Percentiles rank a stretch among this genome's conserved stretches.
Evolutionary conservation across 345 rosid species (phyloP).

Genomic region (Lepidium didymum): DNA sequence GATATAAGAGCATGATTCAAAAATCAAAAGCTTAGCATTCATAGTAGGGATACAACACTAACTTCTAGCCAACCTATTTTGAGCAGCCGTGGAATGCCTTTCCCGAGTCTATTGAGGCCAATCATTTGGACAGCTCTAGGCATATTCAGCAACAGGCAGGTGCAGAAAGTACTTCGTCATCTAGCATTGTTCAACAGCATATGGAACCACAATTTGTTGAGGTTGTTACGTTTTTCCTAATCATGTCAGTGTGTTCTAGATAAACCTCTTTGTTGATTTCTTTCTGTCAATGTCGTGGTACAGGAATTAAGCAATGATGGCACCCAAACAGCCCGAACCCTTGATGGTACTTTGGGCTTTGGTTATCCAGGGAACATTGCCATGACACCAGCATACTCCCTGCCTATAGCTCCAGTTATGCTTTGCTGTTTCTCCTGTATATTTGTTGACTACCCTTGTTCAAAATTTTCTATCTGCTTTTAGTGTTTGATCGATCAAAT

Average conservation of each 20-base stretch:
- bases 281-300: constrained; percentile 18
- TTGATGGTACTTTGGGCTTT: constrained; percentile 28
- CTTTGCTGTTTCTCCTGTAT: constrained; percentile 30
- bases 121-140: constrained; percentile 31
- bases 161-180: constrained; percentile 29
- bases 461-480: background rate
- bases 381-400: constrained; percentile 31
- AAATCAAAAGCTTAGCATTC: background rate
- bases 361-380: constrained; percentile 23
- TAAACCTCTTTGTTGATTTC: constrained; percentile 9
- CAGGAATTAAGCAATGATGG: constrained; percentile 36
- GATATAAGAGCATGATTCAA: constrained; percentile 6
- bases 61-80: constrained; percentile 8
- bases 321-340: constrained; percentile 23
- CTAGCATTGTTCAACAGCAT: constrained; percentile 35
- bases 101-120: constrained; percentile 30
- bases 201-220: constrained; percentile 32
- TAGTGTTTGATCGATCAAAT: background rate
- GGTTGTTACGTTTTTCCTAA: constrained; percentile 33
- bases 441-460: background rate
- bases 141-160: constrained; percentile 28
- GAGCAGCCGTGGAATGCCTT: constrained; percentile 86
- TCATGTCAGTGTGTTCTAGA: background rate
- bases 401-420: constrained; percentile 32
- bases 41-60: background rate